Conservation (phyloP, 1,284 basidiomycete genomes). For the Stygiomarasmius scandens region DNA sequence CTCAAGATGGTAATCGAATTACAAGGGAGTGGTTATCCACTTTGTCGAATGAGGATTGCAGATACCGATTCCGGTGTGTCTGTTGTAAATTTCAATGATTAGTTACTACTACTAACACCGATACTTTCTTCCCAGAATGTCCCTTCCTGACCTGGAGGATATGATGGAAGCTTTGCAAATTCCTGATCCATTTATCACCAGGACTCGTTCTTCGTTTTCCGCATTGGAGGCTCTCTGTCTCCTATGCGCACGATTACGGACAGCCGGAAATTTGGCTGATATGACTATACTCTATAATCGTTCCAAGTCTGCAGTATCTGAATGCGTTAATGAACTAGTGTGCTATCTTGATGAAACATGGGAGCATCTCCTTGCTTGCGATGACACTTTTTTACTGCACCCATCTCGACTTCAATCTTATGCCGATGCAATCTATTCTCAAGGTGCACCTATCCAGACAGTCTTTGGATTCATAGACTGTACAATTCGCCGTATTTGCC, state of each 20-base stretch:
- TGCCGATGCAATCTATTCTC: slow-evolving; percentile 19
- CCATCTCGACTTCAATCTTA: slow-evolving; percentile 15
- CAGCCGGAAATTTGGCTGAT: slow-evolving; percentile 5
- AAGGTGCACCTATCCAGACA: slow-evolving; percentile 19
- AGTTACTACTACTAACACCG: no score
- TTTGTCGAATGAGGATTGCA: no score
- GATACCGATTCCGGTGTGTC: no score
- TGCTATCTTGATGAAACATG: slow-evolving; percentile 20
- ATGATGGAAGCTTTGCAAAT: slow-evolving; percentile 1
- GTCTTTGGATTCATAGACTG: slow-evolving; percentile 29
- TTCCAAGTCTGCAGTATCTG: slow-evolving; percentile 17
- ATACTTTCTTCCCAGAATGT: no score
- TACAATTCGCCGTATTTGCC: slow-evolving; percentile 25
- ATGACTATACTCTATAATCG: slow-evolving; percentile 17
- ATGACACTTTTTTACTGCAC: slow-evolving; percentile 15
- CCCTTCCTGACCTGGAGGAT: no score
- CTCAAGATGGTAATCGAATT: no score
- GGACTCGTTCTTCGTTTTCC: not conserved
- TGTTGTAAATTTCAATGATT: no score
- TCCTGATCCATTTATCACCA: slow-evolving; percentile 11
- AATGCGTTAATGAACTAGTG: slow-evolving; percentile 21
- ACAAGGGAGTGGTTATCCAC: no score
- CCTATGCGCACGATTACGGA: slow-evolving; percentile 11
- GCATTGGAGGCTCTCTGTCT: slow-evolving; percentile 15
- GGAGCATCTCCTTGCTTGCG: slow-evolving; percentile 26